Percentiles rank a stretch among this genome's conserved stretches.
Conservation (phyloP, 495 filamentous ascomycete species). For the Halenospora varia region DNA sequence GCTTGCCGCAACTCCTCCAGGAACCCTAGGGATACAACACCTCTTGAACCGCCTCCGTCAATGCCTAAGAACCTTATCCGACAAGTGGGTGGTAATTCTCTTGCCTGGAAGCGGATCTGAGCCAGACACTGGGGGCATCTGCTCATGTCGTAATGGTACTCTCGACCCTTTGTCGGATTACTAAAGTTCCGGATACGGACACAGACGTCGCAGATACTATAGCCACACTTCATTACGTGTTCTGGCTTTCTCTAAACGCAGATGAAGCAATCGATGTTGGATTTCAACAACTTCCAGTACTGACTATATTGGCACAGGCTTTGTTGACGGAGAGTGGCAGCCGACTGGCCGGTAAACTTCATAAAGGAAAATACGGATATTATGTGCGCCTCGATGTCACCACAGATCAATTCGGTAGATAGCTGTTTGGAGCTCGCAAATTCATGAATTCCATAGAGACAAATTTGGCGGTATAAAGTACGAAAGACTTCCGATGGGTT, state of each 20-base stretch:
- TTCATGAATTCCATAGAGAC: conserved; percentile 5
- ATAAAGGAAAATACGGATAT: conserved; percentile 16
- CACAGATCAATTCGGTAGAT: conserved; percentile 4
- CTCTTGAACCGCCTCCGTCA: conserved; percentile 16
- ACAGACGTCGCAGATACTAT: conserved; percentile 14
- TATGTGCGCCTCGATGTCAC: conserved; percentile 7
- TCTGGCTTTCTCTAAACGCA: conserved; percentile 16
- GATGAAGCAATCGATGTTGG: conserved; percentile 11
- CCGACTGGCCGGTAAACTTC: conserved; percentile 6
- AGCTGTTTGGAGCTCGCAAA: neutral
- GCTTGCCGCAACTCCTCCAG: conserved; percentile 9
- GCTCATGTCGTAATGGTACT: conserved; percentile 14
- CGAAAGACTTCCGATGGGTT: conserved; percentile 16
- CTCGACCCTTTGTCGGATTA: conserved; percentile 4
- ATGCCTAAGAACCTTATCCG: conserved; percentile 11
- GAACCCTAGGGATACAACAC: conserved; percentile 12
- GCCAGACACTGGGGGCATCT: conserved; percentile 8
- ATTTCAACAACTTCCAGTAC: conserved; percentile 5
- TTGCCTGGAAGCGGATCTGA: conserved; percentile 8
- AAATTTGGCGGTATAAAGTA: conserved; percentile 13
- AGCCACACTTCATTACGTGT: conserved; percentile 9
- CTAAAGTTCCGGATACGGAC: conserved; percentile 6
- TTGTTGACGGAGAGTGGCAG: neutral
- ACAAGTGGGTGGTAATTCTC: conserved; percentile 13
- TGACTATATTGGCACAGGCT: conserved; percentile 4